Base-by-base conservation (phyloP, 768 basidiomycete genomes). In the Artomyces pyxidatus region DNA sequence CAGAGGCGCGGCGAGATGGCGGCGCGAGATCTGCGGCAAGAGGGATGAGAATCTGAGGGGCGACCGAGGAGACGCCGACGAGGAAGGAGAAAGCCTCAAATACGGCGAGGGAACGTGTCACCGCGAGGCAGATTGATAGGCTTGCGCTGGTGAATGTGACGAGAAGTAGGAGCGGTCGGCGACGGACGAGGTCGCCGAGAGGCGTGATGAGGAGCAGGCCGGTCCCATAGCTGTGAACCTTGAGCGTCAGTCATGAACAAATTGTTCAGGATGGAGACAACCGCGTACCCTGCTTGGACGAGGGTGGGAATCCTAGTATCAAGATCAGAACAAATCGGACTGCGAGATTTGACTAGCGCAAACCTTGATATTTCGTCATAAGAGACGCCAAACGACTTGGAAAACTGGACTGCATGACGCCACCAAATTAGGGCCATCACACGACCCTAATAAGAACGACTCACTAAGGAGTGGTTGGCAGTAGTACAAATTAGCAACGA, bases 11-110 rank as follows among this genome's bases (percentile, higher is more conserved):
- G 19, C 76, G 75, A 42, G 81, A 72, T 1, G 83, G 78, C 0
- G 85, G 80, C 0, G 89, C 89, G 23, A 94, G 76, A 64, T 95
- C 92, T 2, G 81, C 91, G 0, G 88, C 86, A 35, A 80, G 58
- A 0, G 90, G 78, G 49, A 95, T 79, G 51, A 81, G 66, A 50
- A 93, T 80, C 63, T 88, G 85, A 0, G 85, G 81, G 0, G 80
- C 78, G 41, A 89, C 86, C n/a, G 80, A 81, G 22, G 75, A 67
- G 11, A 78, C 66, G 2, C 90, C 88, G 25, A 87, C 71, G 28
- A 92, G 65, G 68, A 83, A 93, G 12, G 76, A 80, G 5, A 93
- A 63, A 0, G 65, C 70, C 54, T 88, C 79, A 57, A 91, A 86
- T 21, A 73, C 77, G 6, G 64, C 66, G 4, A 88, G 68, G 43